A percentile compares a stretch with the other conserved stretches of the same genome.
Conservation (phyloP, 2,329 filamentous ascomycete genomes). For the Cladophialophora exuberans region DNA sequence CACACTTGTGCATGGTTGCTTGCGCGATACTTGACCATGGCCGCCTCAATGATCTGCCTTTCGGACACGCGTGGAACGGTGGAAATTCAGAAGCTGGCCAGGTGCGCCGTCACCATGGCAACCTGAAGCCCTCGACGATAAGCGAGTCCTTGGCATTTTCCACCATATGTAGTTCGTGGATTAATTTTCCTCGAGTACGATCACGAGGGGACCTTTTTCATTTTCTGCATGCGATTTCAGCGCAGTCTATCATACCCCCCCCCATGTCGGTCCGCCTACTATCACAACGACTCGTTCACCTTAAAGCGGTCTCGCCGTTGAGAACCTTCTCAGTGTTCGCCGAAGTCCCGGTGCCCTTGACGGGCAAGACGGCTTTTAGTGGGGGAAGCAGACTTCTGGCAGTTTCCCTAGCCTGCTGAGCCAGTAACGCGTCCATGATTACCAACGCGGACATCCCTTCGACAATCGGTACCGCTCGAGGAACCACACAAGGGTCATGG, state of each 20-base stretch:
- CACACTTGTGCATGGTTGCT: constrained; percentile 3
- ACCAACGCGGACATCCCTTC: constrained; percentile 90
- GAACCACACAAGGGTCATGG: constrained; percentile 92
- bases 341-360: constrained; percentile 28
- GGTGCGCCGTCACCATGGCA: too few relatives aligned
- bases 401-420: constrained; percentile 69
- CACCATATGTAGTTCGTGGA: too few relatives aligned
- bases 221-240: too few relatives aligned
- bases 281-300: background rate
- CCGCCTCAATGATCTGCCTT: background rate
- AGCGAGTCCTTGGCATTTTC: too few relatives aligned
- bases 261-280: too few relatives aligned
- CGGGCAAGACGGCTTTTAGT: constrained; percentile 26
- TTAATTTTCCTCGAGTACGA: too few relatives aligned
- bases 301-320: constrained; percentile 12
- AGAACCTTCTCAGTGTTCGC: constrained; percentile 25
- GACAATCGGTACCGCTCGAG: constrained; percentile 70
- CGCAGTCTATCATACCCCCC: too few relatives aligned
- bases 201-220: too few relatives aligned
- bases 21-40: constrained; percentile 15
- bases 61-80: background rate
- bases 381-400: constrained; percentile 38
- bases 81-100: too few relatives aligned
- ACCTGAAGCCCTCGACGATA: too few relatives aligned
- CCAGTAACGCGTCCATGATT: constrained; percentile 83